Evolutionary conservation across 306 rosid genomes (phyloP).

Genomic region (Rosa rugosa): DNA sequence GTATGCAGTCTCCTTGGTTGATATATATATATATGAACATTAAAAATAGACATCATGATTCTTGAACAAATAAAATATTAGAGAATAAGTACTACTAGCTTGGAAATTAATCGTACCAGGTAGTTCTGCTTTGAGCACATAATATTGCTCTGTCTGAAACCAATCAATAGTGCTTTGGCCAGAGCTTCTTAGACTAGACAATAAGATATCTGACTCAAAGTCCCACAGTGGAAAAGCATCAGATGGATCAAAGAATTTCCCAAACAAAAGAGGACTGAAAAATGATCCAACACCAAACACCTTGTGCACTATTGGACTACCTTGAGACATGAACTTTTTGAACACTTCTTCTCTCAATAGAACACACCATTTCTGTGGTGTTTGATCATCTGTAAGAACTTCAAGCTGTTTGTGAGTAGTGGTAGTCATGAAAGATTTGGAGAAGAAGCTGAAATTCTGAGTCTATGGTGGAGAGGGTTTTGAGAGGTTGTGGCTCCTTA

Average conservation of each 20-base stretch:
- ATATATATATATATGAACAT: background rate
- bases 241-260: constrained; percentile 92
- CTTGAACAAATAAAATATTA: background rate
- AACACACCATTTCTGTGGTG: constrained; percentile 75
- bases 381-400: constrained; percentile 61
- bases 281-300: constrained; percentile 81
- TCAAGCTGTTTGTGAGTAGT: constrained; percentile 58
- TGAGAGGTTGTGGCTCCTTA: constrained; percentile 42
- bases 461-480: constrained; percentile 40
- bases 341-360: constrained; percentile 76
- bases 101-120: constrained; percentile 50
- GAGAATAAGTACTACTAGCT: constrained; percentile 3
- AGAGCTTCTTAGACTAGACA: constrained; percentile 57
- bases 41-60: constrained; percentile 12
- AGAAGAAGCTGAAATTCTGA: constrained; percentile 19
- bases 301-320: constrained; percentile 50
- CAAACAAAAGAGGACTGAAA: constrained; percentile 89
- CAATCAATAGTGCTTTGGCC: constrained; percentile 69
- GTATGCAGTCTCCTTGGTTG: constrained; percentile 1
- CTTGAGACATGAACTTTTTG: constrained; percentile 56
- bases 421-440: constrained; percentile 24
- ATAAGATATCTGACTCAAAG: constrained; percentile 71
- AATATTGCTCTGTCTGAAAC: constrained; percentile 64
- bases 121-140: constrained; percentile 69
- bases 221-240: constrained; percentile 99